Conservation (phyloP, 2,329 filamentous ascomycete genomes). For the Trichoderma sp. region DNA sequence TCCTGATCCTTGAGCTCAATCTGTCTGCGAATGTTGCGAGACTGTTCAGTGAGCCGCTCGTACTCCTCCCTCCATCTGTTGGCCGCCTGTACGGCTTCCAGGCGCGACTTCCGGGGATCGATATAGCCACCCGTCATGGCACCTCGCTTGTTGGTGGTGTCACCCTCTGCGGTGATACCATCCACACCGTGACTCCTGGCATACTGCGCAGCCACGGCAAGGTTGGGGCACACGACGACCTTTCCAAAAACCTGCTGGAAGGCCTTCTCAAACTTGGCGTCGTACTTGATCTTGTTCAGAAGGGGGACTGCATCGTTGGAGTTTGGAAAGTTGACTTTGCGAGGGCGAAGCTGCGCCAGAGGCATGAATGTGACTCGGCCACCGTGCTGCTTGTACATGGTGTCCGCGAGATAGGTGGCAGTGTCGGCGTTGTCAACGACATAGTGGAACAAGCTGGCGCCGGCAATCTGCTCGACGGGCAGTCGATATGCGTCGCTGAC, state of each 20-base stretch:
- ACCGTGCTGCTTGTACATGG: conserved; percentile 75
- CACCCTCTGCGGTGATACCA: conserved; percentile 91
- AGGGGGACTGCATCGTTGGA: conserved; percentile 87
- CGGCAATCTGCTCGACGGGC: conserved; percentile 90
- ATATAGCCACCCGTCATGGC: conserved; percentile 94
- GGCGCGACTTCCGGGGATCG: conserved; percentile 79
- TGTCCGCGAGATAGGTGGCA: conserved; percentile 77
- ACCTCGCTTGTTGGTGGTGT: conserved; percentile 92
- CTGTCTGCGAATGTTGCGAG: conserved; percentile 66
- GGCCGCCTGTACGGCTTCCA: conserved; percentile 79
- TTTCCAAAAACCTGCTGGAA: conserved; percentile 96
- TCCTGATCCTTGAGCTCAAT: conserved; percentile 83
- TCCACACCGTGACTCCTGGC: conserved; percentile 88
- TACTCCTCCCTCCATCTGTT: conserved; percentile 74
- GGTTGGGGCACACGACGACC: conserved; percentile 88
- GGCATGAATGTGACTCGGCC: conserved; percentile 96
- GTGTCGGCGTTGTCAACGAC: conserved; percentile 91
- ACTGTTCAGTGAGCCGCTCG: conserved; percentile 66
- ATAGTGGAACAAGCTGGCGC: conserved; percentile 91
- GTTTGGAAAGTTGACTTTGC: conserved; percentile 74
- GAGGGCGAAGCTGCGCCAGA: conserved; percentile 75
- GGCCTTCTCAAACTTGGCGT: conserved; percentile 75
- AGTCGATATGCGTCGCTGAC: conserved; percentile 83
- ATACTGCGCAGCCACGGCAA: conserved; percentile 86
- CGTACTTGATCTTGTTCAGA: conserved; percentile 80